A percentile compares a stretch with the other conserved stretches of the same genome.
These are phyloP conservation scores for Trichoderma pleuroti DNA, from an alignment of 2,329 filamentous ascomycete genomes.

Conservation along the genomic window DNA sequence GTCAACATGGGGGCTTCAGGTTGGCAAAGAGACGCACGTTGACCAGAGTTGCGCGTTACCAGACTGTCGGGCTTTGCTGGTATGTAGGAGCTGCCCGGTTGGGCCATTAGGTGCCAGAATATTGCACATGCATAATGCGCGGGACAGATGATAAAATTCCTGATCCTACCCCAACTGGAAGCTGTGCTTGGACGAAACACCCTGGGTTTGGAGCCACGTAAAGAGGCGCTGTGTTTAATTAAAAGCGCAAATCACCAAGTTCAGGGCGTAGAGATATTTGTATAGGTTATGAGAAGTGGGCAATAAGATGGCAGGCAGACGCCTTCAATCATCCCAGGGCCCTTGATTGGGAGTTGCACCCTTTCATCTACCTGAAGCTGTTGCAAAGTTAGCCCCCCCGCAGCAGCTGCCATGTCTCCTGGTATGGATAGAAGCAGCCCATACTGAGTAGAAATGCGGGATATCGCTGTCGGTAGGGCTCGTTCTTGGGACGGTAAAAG, in stretches of 20 bases:
- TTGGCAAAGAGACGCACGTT: not conserved
- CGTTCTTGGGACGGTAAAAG: not conserved
- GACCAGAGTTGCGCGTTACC: not conserved
- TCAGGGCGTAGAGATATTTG: not conserved
- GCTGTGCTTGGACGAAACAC: not conserved
- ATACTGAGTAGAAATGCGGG: not conserved
- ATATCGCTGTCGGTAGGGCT: not conserved
- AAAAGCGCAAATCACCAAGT: not conserved
- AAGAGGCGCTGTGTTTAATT: no score
- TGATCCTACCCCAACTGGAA: not conserved
- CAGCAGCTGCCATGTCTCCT: not conserved
- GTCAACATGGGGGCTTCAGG: not conserved
- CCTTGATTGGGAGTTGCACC: not conserved
- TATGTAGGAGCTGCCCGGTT: not conserved
- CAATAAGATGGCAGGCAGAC: not conserved
- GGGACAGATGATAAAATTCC: not conserved
- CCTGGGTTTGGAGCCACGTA: not conserved
- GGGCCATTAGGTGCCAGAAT: not conserved
- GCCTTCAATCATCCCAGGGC: no score
- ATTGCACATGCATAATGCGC: not conserved
- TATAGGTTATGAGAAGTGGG: not conserved
- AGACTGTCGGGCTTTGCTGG: slow-evolving; percentile 11
- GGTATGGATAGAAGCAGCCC: not conserved
- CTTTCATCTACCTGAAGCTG: not conserved
- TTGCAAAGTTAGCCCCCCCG: not conserved